These are phyloP conservation scores for Lactarius sanguifluus DNA, from an alignment of 768 basidiomycete genomes.

Conservation along the genomic window DNA sequence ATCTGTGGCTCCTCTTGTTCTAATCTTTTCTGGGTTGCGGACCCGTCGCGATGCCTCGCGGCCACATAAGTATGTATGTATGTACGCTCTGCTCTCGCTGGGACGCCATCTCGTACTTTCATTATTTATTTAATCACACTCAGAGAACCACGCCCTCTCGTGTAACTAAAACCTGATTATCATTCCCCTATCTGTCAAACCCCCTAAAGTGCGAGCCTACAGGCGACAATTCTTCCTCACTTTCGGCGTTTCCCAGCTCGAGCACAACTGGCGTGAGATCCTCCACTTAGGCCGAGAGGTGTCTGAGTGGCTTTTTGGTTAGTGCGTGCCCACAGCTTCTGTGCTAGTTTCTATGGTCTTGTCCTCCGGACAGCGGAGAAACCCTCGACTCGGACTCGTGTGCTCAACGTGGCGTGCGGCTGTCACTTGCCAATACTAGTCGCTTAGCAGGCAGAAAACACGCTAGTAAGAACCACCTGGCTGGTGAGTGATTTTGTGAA, in stretches of 20 bases:
- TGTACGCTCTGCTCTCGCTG: slow-evolving; percentile 27
- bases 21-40: slow-evolving; percentile 15
- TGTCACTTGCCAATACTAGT: slow-evolving; percentile 13
- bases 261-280: slow-evolving; percentile 6
- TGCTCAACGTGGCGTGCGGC: slow-evolving; percentile 16
- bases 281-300: background rate
- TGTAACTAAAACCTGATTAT: slow-evolving; percentile 25
- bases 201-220: slow-evolving; percentile 8
- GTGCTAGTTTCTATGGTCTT: slow-evolving; percentile 20
- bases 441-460: background rate
- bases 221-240: background rate
- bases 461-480: background rate
- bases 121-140: slow-evolving; percentile 26
- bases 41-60: slow-evolving; percentile 9
- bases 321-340: slow-evolving; percentile 9
- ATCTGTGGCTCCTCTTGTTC: slow-evolving; percentile 23
- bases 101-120: slow-evolving; percentile 26
- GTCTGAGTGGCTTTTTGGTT: background rate
- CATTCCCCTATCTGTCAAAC: slow-evolving; percentile 26
- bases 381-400: slow-evolving; percentile 27
- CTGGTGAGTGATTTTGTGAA: slow-evolving; percentile 23
- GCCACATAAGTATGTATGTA: slow-evolving; percentile 28
- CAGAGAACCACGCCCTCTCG: slow-evolving; percentile 26
- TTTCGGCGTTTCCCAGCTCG: background rate
- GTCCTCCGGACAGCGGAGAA: background rate